phyloP scores from a whole-genome alignment of 257 asterid species.

The Penstemon eatonii region DNA sequence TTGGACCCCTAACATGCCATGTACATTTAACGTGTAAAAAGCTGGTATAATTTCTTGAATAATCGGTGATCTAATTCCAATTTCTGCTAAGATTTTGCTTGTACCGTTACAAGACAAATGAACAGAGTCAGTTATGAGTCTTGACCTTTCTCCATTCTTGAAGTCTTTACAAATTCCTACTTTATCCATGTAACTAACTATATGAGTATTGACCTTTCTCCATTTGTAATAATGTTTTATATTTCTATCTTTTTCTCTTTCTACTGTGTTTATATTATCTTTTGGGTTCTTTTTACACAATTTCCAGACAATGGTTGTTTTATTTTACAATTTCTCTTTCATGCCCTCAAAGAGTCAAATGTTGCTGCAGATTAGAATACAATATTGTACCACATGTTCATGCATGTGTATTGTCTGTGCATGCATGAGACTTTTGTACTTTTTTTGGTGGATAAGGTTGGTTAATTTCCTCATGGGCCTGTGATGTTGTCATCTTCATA shows the following conservation, averaged over 20 bases:
- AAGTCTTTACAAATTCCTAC: conserved; percentile 34
- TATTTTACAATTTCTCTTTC: conserved; percentile 4
- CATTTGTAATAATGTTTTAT: conserved; percentile 22
- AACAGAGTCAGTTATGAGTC: conserved; percentile 24
- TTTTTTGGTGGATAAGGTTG: conserved; percentile 27
- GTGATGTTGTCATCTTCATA: conserved; percentile 18
- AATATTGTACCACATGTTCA: background rate
- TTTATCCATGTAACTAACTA: conserved; percentile 28
- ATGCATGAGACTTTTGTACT: conserved; percentile 22
- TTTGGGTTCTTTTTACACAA: conserved; percentile 12
- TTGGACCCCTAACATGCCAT: conserved; percentile 24
- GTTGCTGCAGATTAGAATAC: background rate
- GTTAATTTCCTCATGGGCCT: conserved; percentile 25
- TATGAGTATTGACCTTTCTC: conserved; percentile 19
- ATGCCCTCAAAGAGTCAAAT: background rate
- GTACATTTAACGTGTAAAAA: conserved; percentile 24
- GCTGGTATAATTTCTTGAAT: conserved; percentile 24
- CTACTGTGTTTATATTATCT: background rate
- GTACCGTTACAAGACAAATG: conserved; percentile 25
- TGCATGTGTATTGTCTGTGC: conserved; percentile 18
- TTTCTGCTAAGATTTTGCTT: conserved; percentile 25
- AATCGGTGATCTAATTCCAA: conserved; percentile 28
- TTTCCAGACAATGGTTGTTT: conserved; percentile 13
- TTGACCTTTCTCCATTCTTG: conserved; percentile 23
- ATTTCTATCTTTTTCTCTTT: conserved; percentile 12